Percentiles rank a stretch among this genome's conserved stretches.
These are phyloP conservation scores for Peterozyma toletana DNA, from an alignment of 805 yeast genomes.

Conservation along the genomic window DNA sequence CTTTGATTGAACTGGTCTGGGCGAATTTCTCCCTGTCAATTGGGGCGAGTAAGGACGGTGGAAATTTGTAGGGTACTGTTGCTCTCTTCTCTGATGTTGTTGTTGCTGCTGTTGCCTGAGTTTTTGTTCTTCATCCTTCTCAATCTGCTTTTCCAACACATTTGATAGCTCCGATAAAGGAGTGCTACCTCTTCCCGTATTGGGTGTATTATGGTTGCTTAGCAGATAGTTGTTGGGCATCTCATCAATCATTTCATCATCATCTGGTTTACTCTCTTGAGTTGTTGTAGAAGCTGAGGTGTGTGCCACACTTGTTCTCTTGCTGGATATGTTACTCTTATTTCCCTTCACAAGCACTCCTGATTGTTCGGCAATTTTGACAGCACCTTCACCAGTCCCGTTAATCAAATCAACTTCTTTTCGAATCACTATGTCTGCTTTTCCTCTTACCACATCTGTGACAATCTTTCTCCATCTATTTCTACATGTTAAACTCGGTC, in stretches of 20 bases:
- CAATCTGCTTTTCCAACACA: slow-evolving; percentile 4
- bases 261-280: not conserved
- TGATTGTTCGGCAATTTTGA: slow-evolving; percentile 15
- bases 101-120: not conserved
- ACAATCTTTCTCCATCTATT: slow-evolving; percentile 88
- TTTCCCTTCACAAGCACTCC: not conserved
- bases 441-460: slow-evolving; percentile 64
- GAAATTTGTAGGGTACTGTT: slow-evolving; percentile 1
- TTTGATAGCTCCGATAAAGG: slow-evolving; percentile 8
- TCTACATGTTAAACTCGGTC: slow-evolving; percentile 87
- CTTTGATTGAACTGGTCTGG: slow-evolving; percentile 19
- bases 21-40: slow-evolving; percentile 7
- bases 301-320: not conserved
- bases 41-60: slow-evolving; percentile 9
- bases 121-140: not conserved
- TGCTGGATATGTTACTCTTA: slow-evolving; percentile 1
- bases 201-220: slow-evolving; percentile 4
- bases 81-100: not conserved
- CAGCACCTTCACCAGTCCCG: slow-evolving; percentile 21
- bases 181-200: slow-evolving; percentile 2
- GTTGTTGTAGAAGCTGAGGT: not conserved
- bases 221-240: slow-evolving; percentile 1
- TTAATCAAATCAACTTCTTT: slow-evolving; percentile 52
- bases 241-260: not conserved
- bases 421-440: slow-evolving; percentile 47